Percentiles rank a stretch among this genome's conserved stretches.
Conservation (phyloP, 202 grass and related monocot genomes). For the Panicum virgatum region DNA sequence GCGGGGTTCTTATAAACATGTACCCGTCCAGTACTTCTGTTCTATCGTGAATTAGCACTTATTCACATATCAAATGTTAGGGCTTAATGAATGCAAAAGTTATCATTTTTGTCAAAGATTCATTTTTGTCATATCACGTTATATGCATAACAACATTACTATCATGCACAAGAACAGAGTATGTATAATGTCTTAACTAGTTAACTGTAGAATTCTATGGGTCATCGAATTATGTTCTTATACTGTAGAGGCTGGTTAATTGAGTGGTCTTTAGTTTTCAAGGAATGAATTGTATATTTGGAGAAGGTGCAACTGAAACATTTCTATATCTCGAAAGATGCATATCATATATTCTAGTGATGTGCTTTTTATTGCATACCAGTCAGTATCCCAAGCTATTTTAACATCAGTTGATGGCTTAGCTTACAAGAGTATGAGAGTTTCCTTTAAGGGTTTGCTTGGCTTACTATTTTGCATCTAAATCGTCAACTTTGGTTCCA, state of each 20-base stretch:
- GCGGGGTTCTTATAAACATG: slow-evolving; percentile 6
- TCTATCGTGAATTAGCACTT: not conserved
- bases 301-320: slow-evolving; percentile 12
- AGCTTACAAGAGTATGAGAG: slow-evolving; percentile 35
- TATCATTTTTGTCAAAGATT: slow-evolving; percentile 15
- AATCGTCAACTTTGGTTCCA: slow-evolving; percentile 12
- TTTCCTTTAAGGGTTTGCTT: slow-evolving; percentile 30
- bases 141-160: slow-evolving; percentile 31
- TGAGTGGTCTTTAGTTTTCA: slow-evolving; percentile 43
- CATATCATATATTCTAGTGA: slow-evolving; percentile 14
- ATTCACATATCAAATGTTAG: slow-evolving; percentile 17
- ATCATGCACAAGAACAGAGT: slow-evolving; percentile 8
- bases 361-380: slow-evolving; percentile 25
- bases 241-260: slow-evolving; percentile 6
- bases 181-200: not conserved
- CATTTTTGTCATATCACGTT: slow-evolving; percentile 11
- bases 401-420: slow-evolving; percentile 31
- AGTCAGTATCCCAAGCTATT: not conserved
- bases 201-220: not conserved
- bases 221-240: slow-evolving; percentile 13
- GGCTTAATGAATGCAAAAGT: not conserved
- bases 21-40: not conserved
- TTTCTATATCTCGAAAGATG: slow-evolving; percentile 20
- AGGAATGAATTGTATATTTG: slow-evolving; percentile 14
- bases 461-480: slow-evolving; percentile 28